These are phyloP conservation scores for Breviolum minutum DNA, from an alignment of 73 alveolate species.

Conservation along the genomic window DNA sequence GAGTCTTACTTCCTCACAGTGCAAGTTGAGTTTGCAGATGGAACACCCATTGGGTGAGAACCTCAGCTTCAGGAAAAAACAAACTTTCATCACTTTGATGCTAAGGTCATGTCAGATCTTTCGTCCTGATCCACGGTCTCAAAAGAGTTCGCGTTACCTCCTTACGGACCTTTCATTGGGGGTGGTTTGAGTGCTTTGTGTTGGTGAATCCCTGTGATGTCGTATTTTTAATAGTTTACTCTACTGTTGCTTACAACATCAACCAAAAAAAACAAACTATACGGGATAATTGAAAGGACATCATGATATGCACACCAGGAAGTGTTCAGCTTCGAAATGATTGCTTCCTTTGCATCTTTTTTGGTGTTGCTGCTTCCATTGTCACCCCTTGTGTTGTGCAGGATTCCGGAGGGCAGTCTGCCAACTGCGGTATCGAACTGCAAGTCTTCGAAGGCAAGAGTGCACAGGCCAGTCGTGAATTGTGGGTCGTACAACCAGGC, in stretches of 20 bases:
- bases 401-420: slow-evolving; percentile 52
- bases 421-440: slow-evolving; percentile 73
- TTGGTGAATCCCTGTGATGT: not conserved
- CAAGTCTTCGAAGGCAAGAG: slow-evolving; percentile 51
- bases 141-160: slow-evolving; percentile 58
- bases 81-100: not conserved
- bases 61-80: not conserved
- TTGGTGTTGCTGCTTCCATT: no score
- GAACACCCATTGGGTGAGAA: slow-evolving; percentile 21
- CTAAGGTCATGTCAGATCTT: slow-evolving; percentile 80
- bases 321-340: no score
- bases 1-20: slow-evolving; percentile 54
- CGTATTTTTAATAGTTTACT: no score
- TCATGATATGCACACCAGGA: no score
- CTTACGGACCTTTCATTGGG: slow-evolving; percentile 46
- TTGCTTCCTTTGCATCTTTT: no score
- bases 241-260: no score
- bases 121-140: slow-evolving; percentile 75
- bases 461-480: slow-evolving; percentile 3
- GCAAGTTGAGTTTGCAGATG: slow-evolving; percentile 71
- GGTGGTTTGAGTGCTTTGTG: not conserved
- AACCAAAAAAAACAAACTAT: no score
- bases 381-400: not conserved
- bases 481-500: no score
- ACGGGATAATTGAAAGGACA: no score